Conservation (phyloP, 2,329 filamentous ascomycete genomes). For the Mariannaea sp. region DNA sequence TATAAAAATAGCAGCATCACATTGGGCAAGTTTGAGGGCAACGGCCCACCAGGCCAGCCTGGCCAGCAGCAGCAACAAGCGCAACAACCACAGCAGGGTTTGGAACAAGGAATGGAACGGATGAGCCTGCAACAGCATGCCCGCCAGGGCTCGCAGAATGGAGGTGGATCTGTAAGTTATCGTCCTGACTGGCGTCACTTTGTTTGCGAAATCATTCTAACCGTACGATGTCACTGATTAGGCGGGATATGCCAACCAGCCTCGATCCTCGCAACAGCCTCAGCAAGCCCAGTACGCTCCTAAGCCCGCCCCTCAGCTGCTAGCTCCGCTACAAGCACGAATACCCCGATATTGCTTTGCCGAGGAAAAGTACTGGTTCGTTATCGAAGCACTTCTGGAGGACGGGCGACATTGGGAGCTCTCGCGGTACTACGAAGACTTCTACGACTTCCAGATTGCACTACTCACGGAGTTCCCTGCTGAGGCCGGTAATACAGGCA, state of each 20-base stretch:
- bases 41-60: constrained; percentile 45
- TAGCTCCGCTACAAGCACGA: constrained; percentile 78
- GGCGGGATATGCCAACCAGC: constrained; percentile 36
- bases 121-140: constrained; percentile 68
- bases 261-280: constrained; percentile 38
- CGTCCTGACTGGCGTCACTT: too few relatives aligned
- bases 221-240: neutral
- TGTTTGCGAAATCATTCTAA: too few relatives aligned
- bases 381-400: constrained; percentile 88
- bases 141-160: constrained; percentile 37
- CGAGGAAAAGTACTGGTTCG: constrained; percentile 98
- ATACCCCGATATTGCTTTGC: constrained; percentile 95
- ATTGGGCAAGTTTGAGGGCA: constrained; percentile 82
- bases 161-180: constrained; percentile 34
- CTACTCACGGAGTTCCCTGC: constrained; percentile 89
- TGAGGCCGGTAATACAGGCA: constrained; percentile 85
- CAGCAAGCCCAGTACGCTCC: constrained; percentile 44
- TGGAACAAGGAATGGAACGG: constrained; percentile 75
- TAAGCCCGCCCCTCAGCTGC: constrained; percentile 59
- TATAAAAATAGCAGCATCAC: constrained; percentile 99
- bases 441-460: constrained; percentile 98
- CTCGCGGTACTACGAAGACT: constrained; percentile 95
- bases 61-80: constrained; percentile 34
- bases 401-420: constrained; percentile 93
- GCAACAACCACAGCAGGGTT: constrained; percentile 39